Evolutionary conservation across 2,329 filamentous ascomycete species (phyloP).

Genomic region (Lanzia echinophila): DNA sequence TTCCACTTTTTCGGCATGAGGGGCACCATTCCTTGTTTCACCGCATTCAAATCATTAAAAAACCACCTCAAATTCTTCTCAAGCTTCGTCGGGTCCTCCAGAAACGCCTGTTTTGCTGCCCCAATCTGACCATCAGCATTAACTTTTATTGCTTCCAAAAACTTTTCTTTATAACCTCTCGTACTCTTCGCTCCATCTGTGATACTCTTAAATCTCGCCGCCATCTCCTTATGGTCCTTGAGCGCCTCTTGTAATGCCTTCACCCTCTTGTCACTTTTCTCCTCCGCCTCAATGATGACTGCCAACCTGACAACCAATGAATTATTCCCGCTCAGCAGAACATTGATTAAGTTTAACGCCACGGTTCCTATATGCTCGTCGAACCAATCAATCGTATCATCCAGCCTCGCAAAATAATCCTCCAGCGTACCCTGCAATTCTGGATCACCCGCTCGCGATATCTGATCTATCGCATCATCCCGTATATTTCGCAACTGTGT

Average conservation of each 20-base stretch:
- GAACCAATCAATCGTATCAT: conserved; percentile 87
- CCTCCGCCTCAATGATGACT: conserved; percentile 88
- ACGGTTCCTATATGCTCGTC: conserved; percentile 88
- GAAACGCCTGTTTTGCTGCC: conserved; percentile 60
- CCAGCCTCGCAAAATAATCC: conserved; percentile 82
- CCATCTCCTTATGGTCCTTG: conserved; percentile 92
- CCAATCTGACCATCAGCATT: conserved; percentile 57
- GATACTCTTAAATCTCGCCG: conserved; percentile 88
- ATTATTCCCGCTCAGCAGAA: conserved; percentile 81
- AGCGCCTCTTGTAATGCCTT: conserved; percentile 89
- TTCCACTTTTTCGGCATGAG: conserved; percentile 97
- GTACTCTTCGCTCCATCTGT: conserved; percentile 87
- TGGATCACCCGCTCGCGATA: conserved; percentile 65
- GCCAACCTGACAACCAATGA: conserved; percentile 87
- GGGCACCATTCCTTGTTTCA: conserved; percentile 84
- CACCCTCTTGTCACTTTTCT: conserved; percentile 91
- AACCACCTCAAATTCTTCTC: conserved; percentile 92
- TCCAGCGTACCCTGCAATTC: conserved; percentile 76
- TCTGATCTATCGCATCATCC: conserved; percentile 95
- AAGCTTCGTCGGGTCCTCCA: conserved; percentile 73
- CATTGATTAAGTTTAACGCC: conserved; percentile 81
- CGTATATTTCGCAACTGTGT: conserved; percentile 88
- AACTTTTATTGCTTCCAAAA: conserved; percentile 63
- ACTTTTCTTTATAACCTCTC: conserved; percentile 95
- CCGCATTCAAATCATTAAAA: conserved; percentile 94